Conservation (phyloP, 805 yeast species). For the Candida stauntonica region DNA sequence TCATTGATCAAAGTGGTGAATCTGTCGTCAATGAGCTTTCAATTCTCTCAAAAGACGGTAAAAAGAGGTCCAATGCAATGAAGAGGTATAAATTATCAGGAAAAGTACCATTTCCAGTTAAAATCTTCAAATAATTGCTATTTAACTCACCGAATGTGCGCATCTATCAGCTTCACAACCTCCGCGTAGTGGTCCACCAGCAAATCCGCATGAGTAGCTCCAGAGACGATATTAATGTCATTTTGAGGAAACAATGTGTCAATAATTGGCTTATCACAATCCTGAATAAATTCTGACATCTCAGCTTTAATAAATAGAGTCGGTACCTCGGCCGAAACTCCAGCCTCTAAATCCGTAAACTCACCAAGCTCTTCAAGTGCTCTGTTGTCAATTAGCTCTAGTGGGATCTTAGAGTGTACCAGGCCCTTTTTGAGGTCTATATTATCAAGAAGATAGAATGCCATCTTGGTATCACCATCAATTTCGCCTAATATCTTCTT, state of each 20-base stretch:
- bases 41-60: not conserved
- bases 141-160: too few species aligned
- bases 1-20: slow-evolving; percentile 4
- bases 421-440: slow-evolving; percentile 15
- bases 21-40: slow-evolving; percentile 2
- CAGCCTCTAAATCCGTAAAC: slow-evolving; percentile 20
- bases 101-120: slow-evolving; percentile 1
- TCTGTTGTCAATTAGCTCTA: slow-evolving; percentile 14
- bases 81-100: too few species aligned
- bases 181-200: slow-evolving; percentile 6
- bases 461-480: slow-evolving; percentile 5
- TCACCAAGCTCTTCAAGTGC: slow-evolving; percentile 24
- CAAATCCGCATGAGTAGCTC: slow-evolving; percentile 10
- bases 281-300: slow-evolving; percentile 38
- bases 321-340: slow-evolving; percentile 1
- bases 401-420: slow-evolving; percentile 25
- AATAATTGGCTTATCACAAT: slow-evolving; percentile 20
- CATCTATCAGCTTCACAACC: slow-evolving; percentile 2
- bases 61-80: not conserved
- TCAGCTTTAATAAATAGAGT: slow-evolving; percentile 42
- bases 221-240: not conserved
- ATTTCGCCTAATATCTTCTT: slow-evolving; percentile 9
- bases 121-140: slow-evolving; percentile 3
- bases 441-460: slow-evolving; percentile 17
- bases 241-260: slow-evolving; percentile 4